These are phyloP conservation scores for Eurotiales sp. DNA, from an alignment of 2,329 filamentous ascomycete species.

Conservation along the genomic window DNA sequence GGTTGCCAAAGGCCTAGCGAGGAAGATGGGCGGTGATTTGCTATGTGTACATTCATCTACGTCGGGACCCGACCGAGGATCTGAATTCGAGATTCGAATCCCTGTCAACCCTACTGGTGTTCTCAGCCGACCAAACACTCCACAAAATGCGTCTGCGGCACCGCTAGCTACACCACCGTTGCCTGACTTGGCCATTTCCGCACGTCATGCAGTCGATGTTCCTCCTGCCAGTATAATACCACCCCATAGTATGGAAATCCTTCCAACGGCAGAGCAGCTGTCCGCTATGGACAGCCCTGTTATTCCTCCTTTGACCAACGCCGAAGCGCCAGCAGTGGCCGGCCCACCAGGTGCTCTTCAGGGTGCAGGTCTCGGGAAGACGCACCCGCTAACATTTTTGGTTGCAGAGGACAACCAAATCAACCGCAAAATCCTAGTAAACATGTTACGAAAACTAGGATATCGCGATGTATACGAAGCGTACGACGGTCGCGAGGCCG, in stretches of 20 bases:
- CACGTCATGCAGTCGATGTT: not conserved
- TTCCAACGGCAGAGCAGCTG: constrained; percentile 3
- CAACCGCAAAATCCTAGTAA: constrained; percentile 64
- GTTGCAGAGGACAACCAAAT: constrained; percentile 71
- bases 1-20: constrained; percentile 67
- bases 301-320: not conserved
- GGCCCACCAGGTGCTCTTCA: constrained; percentile 33
- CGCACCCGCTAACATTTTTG: constrained; percentile 63
- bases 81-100: constrained; percentile 66
- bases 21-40: constrained; percentile 66
- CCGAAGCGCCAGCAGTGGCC: not conserved
- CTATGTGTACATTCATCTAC: constrained; percentile 62
- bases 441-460: constrained; percentile 64
- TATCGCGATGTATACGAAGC: constrained; percentile 62
- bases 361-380: constrained; percentile 56
- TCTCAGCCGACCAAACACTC: constrained; percentile 47
- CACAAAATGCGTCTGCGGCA: constrained; percentile 40
- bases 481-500: constrained; percentile 65
- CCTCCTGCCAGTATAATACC: not conserved
- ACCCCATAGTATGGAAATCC: not conserved
- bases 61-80: constrained; percentile 57
- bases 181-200: not conserved
- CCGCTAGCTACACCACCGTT: constrained; percentile 18
- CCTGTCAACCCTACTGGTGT: constrained; percentile 52
- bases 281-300: not conserved